Base-by-base conservation (phyloP, 23 red algal genomes). In the Gracilaria vermiculophylla region DNA sequence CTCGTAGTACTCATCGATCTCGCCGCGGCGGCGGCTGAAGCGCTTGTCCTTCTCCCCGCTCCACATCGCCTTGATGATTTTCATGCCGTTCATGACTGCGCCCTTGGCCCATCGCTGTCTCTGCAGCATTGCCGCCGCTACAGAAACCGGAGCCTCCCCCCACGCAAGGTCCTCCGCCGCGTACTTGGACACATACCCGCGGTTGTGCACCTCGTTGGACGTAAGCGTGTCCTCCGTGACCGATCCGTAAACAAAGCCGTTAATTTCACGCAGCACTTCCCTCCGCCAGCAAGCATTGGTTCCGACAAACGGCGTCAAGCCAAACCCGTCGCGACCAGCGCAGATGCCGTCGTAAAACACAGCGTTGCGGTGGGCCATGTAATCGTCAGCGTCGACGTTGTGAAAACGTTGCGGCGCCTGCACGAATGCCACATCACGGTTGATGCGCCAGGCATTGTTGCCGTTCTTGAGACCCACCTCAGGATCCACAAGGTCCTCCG, bases 281-380 rank as follows among this genome's bases (percentile, higher is more conserved):
- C 90, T 80, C 7, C 90, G 66, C 90, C 90, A 93, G 44, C 66
- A 62, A 2, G 90, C 90, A 50, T 93, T 93, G 1, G 90, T 93
- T 25, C 90, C 90, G 19, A 93, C 90, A 65, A 93, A 93, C 5
- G 79, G 80, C 0, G 90, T 93, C 50, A 93, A 56, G 10, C 90
- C 90, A 78, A 93, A 93, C 0, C 90, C 90, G 60, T 93, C 90
- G 15, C 90, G 90, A 0, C 90, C 90, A 35, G 65, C 74, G 20
- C 77, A 85, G 64, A 93, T 93, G 31, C 90, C 90, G 54, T 93
- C 90, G 53, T 93, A 93, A 80, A 85, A 93, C 12, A 93, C 75
- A 5, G 90, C 90, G 32, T 93, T 93, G 33, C 90, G 79, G 67
- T 93, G 90, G 45, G 90, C 90, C 69, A 84, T 85, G 79, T 69